These are phyloP conservation scores for Quercus parvula DNA, from an alignment of 306 rosid genomes.

Conservation along the genomic window DNA sequence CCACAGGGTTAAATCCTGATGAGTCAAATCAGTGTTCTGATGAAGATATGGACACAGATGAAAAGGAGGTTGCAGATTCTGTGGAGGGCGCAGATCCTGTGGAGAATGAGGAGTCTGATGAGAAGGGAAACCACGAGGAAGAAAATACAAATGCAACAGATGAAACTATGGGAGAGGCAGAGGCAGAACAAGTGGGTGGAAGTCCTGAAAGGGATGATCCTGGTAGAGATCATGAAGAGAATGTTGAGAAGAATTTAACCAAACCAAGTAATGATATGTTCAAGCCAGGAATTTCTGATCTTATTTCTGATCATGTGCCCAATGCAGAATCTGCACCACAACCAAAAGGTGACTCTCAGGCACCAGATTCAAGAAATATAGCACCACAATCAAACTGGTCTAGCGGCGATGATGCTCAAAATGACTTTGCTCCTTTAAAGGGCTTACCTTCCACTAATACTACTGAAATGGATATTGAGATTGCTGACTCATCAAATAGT, in stretches of 20 bases:
- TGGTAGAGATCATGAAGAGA: conserved; percentile 38
- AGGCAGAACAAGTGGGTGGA: conserved; percentile 40
- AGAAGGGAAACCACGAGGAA: conserved; percentile 36
- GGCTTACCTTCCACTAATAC: conserved; percentile 55
- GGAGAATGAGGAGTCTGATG: conserved; percentile 39
- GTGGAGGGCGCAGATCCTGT: conserved; percentile 51
- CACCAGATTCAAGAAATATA: conserved; percentile 36
- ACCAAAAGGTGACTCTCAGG: conserved; percentile 43
- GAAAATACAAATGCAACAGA: conserved; percentile 47
- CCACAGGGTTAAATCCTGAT: conserved; percentile 53
- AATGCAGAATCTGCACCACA: conserved; percentile 44
- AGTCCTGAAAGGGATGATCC: conserved; percentile 48
- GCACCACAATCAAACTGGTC: conserved; percentile 50
- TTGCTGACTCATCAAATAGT: conserved; percentile 53
- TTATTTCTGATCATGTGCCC: conserved; percentile 35
- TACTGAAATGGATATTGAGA: conserved; percentile 52
- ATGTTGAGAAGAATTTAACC: conserved; percentile 32
- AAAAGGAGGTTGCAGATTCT: conserved; percentile 38
- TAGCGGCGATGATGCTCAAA: conserved; percentile 34
- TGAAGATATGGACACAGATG: conserved; percentile 52
- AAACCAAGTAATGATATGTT: conserved; percentile 41
- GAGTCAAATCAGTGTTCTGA: conserved; percentile 50
- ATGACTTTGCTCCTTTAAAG: conserved; percentile 48
- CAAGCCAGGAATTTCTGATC: conserved; percentile 36
- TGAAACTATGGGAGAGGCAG: conserved; percentile 66